Evolutionary conservation across 805 yeast genomes (phyloP).

Genomic region (Candida jianshihensis): DNA sequence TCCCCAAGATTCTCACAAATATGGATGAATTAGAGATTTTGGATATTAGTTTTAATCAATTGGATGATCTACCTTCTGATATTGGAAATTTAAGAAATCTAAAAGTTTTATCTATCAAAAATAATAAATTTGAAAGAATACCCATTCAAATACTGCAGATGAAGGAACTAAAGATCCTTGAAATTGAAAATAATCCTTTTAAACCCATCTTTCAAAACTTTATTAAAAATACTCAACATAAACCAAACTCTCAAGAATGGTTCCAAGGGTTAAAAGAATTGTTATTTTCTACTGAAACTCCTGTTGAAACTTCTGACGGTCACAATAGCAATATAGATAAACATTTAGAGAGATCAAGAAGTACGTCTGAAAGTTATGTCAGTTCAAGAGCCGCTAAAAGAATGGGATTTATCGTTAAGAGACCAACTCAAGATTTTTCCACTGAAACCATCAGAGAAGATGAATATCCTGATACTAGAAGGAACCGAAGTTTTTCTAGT

Average conservation of each 20-base stretch:
- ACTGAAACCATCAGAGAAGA: constrained; percentile 21
- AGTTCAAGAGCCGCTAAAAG: constrained; percentile 65
- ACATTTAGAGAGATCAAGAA: constrained; percentile 24
- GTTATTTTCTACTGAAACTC: too few species aligned
- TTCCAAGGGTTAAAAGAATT: constrained; percentile 12
- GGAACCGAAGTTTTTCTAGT: not conserved
- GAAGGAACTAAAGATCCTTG: constrained; percentile 47
- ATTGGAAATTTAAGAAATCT: constrained; percentile 35
- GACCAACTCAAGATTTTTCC: constrained; percentile 20
- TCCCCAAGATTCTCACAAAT: constrained; percentile 41
- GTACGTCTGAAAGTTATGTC: constrained; percentile 35
- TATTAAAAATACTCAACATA: constrained; percentile 27
- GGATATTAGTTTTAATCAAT: constrained; percentile 54
- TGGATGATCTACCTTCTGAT: constrained; percentile 41
- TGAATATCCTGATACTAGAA: constrained; percentile 3
- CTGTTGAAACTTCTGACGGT: too few species aligned
- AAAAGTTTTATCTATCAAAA: constrained; percentile 53
- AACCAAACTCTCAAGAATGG: constrained; percentile 40
- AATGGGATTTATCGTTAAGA: constrained; percentile 64
- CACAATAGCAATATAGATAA: too few species aligned
- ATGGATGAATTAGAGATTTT: constrained; percentile 49
- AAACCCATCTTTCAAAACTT: constrained; percentile 38
- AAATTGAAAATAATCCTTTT: constrained; percentile 56
- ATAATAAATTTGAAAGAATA: constrained; percentile 49
- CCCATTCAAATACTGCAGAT: constrained; percentile 48